Conservation (phyloP, 2,329 filamentous ascomycete species). For the Colletotrichum somersetense region DNA sequence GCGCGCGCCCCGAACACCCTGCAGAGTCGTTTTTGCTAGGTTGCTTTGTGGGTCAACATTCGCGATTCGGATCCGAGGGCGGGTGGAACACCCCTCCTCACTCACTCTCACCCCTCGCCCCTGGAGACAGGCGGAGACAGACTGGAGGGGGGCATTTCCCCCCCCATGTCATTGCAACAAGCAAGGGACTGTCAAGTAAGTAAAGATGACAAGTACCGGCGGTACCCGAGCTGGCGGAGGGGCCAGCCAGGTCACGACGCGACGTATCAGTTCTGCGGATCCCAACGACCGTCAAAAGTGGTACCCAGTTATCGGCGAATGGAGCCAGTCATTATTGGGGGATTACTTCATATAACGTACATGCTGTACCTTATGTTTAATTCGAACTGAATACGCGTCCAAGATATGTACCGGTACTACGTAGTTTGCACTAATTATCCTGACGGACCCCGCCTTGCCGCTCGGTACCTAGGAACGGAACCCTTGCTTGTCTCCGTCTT, state of each 20-base stretch:
- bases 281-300: not conserved
- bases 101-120: too few species aligned
- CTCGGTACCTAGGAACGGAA: too few species aligned
- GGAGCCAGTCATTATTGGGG: slow-evolving; percentile 16
- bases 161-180: not conserved
- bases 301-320: not conserved
- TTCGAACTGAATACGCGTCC: not conserved
- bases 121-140: not conserved
- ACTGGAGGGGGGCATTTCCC: not conserved
- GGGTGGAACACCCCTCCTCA: too few species aligned
- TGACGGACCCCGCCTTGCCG: not conserved
- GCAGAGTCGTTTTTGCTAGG: not conserved
- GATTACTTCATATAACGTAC: slow-evolving; percentile 27
- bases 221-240: not conserved
- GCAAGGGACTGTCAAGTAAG: not conserved
- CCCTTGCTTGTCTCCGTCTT: not conserved
- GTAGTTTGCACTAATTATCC: not conserved
- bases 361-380: not conserved
- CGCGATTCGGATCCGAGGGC: slow-evolving; percentile 6
- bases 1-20: not conserved
- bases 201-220: slow-evolving; percentile 1
- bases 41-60: not conserved
- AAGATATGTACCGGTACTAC: too few species aligned
- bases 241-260: not conserved
- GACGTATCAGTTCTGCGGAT: not conserved